Percentiles rank a stretch among this genome's conserved stretches.
Conservation (phyloP, 1,284 basidiomycete species). For the Earliella scabrosa region DNA sequence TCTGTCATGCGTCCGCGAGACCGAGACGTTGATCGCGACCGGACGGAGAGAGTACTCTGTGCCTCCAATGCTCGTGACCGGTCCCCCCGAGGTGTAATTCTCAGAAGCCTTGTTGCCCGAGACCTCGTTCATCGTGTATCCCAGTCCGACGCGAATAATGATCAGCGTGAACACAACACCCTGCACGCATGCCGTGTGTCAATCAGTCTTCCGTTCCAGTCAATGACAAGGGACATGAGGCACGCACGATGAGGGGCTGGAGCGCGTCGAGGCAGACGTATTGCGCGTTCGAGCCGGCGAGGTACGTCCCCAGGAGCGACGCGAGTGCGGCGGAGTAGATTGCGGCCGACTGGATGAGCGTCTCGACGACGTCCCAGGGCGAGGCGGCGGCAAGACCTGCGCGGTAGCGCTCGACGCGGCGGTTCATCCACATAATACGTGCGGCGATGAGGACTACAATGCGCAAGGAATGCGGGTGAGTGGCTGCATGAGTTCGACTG, state of each 20-base stretch:
- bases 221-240: background rate
- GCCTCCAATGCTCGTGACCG: slow-evolving; percentile 10
- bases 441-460: slow-evolving; percentile 23
- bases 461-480: background rate
- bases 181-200: slow-evolving; percentile 1
- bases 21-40: slow-evolving; percentile 15
- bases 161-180: slow-evolving; percentile 23
- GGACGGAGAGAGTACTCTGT: slow-evolving; percentile 13
- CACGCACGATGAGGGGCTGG: slow-evolving; percentile 20
- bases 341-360: slow-evolving; percentile 21
- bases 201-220: too few relatives aligned
- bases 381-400: background rate
- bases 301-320: slow-evolving; percentile 15
- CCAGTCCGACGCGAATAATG: slow-evolving; percentile 22
- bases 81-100: background rate
- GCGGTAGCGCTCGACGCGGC: slow-evolving; percentile 12
- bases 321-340: slow-evolving; percentile 21
- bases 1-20: slow-evolving; percentile 8
- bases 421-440: slow-evolving; percentile 22
- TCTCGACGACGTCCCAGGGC: slow-evolving; percentile 16
- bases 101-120: slow-evolving; percentile 2
- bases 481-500: too few relatives aligned
- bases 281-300: slow-evolving; percentile 17
- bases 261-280: slow-evolving; percentile 16
- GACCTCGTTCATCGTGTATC: slow-evolving; percentile 13